Conservation (phyloP, 2,329 filamentous ascomycete genomes). For the Cordyceps fumosorosea region DNA sequence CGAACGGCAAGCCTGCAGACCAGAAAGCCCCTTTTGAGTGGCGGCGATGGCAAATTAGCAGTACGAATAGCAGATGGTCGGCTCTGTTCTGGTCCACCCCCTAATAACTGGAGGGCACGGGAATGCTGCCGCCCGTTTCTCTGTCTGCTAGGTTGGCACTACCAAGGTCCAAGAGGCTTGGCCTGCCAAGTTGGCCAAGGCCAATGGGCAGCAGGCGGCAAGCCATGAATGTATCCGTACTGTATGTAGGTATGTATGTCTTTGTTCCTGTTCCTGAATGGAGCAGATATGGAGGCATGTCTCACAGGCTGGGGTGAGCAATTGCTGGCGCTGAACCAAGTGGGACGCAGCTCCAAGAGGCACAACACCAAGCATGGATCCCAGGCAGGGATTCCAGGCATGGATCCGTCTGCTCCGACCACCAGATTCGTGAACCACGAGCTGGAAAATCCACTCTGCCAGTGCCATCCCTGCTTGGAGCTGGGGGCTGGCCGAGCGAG, state of each 20-base stretch:
- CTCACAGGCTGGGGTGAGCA: background rate
- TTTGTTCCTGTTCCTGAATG: slow-evolving; percentile 6
- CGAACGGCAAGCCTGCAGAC: background rate
- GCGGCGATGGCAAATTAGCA: slow-evolving; percentile 9
- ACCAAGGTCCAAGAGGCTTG: background rate
- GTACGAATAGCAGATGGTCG: background rate
- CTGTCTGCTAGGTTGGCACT: too few relatives aligned
- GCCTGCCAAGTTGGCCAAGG: slow-evolving; percentile 1
- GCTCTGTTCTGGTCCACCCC: background rate
- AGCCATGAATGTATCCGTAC: too few relatives aligned
- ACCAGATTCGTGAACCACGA: slow-evolving; percentile 7
- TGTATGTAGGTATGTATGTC: too few relatives aligned
- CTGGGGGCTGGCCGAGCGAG: background rate
- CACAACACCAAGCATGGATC: slow-evolving; percentile 6
- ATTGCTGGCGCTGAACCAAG: background rate
- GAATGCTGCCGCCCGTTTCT: background rate
- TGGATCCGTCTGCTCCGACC: background rate
- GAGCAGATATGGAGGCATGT: background rate
- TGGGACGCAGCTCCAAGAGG: background rate
- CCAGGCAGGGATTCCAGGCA: slow-evolving; percentile 2
- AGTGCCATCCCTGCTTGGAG: background rate
- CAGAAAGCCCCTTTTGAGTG: background rate
- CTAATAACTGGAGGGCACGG: background rate
- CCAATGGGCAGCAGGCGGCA: too few relatives aligned
- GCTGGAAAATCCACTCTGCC: background rate